phyloP scores from a whole-genome alignment of 1,284 basidiomycete genomes.

The Phellopilus nigrolimitatus region DNA sequence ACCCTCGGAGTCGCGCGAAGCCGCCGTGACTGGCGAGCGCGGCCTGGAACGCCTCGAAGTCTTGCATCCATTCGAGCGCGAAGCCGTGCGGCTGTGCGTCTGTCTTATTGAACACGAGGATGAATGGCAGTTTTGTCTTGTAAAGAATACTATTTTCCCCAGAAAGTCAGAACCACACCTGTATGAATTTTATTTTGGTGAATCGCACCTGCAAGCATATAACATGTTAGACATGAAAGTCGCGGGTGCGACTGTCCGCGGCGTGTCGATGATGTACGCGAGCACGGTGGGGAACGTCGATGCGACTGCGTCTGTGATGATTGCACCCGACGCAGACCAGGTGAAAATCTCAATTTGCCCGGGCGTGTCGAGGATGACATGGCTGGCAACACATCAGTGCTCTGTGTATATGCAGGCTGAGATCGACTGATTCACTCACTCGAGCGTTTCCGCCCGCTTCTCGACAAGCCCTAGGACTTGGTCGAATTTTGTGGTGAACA shows the following conservation, averaged over 20 bases:
- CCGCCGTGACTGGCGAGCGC: slow-evolving; percentile 64
- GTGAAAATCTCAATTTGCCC: slow-evolving; percentile 99
- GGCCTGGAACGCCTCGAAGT: slow-evolving; percentile 87
- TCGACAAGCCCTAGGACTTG: slow-evolving; percentile 93
- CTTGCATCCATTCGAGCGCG: slow-evolving; percentile 96
- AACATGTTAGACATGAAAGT: slow-evolving; percentile 99
- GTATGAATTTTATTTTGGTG: background rate
- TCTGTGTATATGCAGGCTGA: slow-evolving; percentile 7
- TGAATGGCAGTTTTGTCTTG: slow-evolving; percentile 96
- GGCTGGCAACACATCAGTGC: slow-evolving; percentile 41
- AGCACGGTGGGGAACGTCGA: slow-evolving; percentile 91
- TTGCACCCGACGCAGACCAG: slow-evolving; percentile 98
- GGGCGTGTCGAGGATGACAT: slow-evolving; percentile 95
- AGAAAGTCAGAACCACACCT: slow-evolving; percentile 1
- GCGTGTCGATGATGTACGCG: slow-evolving; percentile 97
- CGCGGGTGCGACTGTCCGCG: slow-evolving; percentile 89
- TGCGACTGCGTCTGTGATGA: slow-evolving; percentile 98
- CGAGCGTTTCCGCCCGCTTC: slow-evolving; percentile 82
- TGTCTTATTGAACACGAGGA: slow-evolving; percentile 98
- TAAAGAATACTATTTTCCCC: slow-evolving; percentile 77
- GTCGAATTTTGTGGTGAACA: slow-evolving; percentile 99
- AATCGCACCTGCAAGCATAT: slow-evolving; percentile 88
- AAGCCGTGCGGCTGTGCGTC: slow-evolving; percentile 89
- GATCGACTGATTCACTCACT: slow-evolving; percentile 51
- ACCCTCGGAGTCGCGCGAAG: slow-evolving; percentile 73